phyloP scores from a whole-genome alignment of 805 yeast species.

The Wickerhamiella brachini region DNA sequence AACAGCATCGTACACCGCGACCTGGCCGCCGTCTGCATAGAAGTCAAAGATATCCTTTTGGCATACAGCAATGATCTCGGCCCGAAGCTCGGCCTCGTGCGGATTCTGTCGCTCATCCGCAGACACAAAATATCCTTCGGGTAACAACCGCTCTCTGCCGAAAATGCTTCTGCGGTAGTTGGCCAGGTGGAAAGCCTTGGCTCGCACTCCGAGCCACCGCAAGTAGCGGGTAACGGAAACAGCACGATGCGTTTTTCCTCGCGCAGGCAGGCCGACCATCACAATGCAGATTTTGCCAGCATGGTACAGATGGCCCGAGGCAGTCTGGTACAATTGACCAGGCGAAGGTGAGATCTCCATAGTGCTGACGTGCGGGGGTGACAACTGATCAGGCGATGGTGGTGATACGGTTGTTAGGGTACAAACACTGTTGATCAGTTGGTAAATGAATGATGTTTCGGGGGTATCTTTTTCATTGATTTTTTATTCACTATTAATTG shows the following conservation, averaged over 20 bases:
- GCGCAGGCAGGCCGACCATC: constrained; percentile 84
- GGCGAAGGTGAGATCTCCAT: not conserved
- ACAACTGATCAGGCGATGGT: not conserved
- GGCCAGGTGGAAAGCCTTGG: constrained; percentile 83
- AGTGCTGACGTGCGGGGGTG: not conserved
- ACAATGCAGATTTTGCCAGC: constrained; percentile 89
- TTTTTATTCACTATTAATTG: too few species aligned
- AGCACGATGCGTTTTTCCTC: constrained; percentile 88
- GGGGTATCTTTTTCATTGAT: too few species aligned
- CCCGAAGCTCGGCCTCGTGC: constrained; percentile 34
- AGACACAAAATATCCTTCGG: constrained; percentile 51
- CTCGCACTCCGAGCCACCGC: constrained; percentile 91
- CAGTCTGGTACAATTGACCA: constrained; percentile 34
- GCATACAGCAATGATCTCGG: constrained; percentile 47
- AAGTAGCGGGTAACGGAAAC: constrained; percentile 84
- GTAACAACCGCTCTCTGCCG: constrained; percentile 32
- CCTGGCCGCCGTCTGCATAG: constrained; percentile 70
- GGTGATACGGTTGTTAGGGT: not conserved
- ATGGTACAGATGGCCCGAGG: constrained; percentile 81
- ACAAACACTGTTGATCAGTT: too few species aligned
- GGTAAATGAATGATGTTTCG: too few species aligned
- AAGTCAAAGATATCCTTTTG: constrained; percentile 55
- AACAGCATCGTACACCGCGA: constrained; percentile 92
- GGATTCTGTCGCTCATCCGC: constrained; percentile 31
- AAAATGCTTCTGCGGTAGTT: constrained; percentile 54